Evolutionary conservation across 148 eudicot species (phyloP).

Genomic region (Agrostemma githago): DNA sequence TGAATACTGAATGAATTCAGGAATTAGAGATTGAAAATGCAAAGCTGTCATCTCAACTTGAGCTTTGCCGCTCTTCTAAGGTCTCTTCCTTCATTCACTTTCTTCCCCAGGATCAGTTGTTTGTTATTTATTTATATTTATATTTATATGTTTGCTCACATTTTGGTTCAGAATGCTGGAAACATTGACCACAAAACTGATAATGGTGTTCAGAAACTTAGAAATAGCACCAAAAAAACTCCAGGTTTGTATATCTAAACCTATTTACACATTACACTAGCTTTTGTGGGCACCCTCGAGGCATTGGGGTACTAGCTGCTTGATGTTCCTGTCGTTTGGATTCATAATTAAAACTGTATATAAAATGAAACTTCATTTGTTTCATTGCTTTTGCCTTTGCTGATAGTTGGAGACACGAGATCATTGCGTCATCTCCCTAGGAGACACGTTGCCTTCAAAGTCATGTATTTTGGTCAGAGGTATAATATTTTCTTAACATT

Average conservation of each 20-base stretch:
- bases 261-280: background rate
- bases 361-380: background rate
- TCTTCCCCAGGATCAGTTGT: background rate
- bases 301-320: background rate
- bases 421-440: constrained; percentile 35
- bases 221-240: background rate
- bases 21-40: background rate
- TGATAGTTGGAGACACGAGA: constrained; percentile 35
- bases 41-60: background rate
- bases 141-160: background rate
- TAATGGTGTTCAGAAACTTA: background rate
- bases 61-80: background rate
- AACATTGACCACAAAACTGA: background rate
- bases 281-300: background rate
- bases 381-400: background rate
- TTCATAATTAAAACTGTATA: background rate
- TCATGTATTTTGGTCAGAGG: constrained; percentile 97
- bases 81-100: background rate
- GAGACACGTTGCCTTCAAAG: constrained; percentile 74
- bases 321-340: background rate
- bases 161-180: background rate
- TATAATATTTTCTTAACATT: constrained; percentile 16
- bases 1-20: background rate
- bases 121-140: too few species aligned
- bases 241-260: background rate